These are phyloP conservation scores for Flagelloscypha sp. DNA, from an alignment of 768 basidiomycete genomes.

Conservation along the genomic window DNA sequence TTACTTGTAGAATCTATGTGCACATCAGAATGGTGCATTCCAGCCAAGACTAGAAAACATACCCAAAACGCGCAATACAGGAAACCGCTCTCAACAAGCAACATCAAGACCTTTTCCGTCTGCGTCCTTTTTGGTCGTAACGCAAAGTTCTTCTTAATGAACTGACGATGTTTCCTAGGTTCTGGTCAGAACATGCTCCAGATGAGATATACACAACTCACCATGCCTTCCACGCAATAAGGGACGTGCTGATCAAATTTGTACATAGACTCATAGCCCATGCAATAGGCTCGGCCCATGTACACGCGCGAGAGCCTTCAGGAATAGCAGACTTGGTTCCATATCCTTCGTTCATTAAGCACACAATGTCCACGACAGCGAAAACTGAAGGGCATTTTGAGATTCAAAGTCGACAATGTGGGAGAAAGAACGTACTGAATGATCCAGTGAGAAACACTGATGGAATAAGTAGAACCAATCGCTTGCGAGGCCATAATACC, in stretches of 20 bases:
- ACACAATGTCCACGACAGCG: no score
- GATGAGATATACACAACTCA: neutral
- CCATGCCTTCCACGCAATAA: constrained; percentile 11
- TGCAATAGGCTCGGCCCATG: constrained; percentile 1
- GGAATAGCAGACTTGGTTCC: neutral
- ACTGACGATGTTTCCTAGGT: constrained; percentile 11
- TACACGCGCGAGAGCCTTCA: neutral
- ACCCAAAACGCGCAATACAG: constrained; percentile 9
- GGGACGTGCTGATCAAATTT: neutral
- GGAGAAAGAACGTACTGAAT: constrained; percentile 7
- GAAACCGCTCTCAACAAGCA: constrained; percentile 1
- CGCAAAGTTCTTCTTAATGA: constrained; percentile 10
- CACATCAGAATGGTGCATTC: no score
- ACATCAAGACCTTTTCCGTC: neutral
- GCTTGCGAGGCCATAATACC: constrained; percentile 12
- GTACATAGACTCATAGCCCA: constrained; percentile 1
- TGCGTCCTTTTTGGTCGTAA: neutral
- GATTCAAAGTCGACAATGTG: neutral
- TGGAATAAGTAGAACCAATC: constrained; percentile 6
- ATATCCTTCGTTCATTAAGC: no score
- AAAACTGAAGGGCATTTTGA: neutral
- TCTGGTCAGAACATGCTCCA: neutral
- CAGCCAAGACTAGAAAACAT: neutral
- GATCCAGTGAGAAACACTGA: constrained; percentile 10
- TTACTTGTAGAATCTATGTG: no score